Base-by-base conservation (phyloP, 2,329 filamentous ascomycete genomes). In the Trichophyton equinum region DNA sequence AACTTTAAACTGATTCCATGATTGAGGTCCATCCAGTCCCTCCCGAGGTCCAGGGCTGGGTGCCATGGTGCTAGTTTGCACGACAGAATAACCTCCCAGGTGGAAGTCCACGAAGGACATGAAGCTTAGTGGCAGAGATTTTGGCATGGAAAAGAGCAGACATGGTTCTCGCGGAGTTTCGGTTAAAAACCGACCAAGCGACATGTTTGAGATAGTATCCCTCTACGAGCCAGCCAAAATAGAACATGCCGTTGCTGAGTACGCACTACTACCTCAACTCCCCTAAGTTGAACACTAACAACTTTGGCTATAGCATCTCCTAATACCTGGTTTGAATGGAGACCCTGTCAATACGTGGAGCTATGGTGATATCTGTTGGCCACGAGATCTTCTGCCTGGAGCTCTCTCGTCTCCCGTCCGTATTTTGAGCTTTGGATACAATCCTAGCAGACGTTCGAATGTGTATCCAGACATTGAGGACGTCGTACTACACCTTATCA, bases 281-380 rank as follows among this genome's bases (percentile, higher is more conserved):
- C 11, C 13, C 20, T 22, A 49, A 11, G 9, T 27, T 15, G 20
- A 49, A 20, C 25, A 11, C 22, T 27, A 49, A 49, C 5, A 22
- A 20, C 15, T 49, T 11, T 47, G 5, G 20, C n/a, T 30, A 40
- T 40, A 60, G 58, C 25, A 60, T 60, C 22, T 60, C 25, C 49
- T 60, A 27, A 20, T 60, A 6, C 46, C 51, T 40, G 46, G 58
- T 22, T 51, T 60, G 38, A 36, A 27, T 8, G 58, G 58, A 18
- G 27, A 60, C 15, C 13, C 58, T 36, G 15, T 60, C 38, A 33
- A 53, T 53, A 60, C 58, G 22, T 60, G 58, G 58, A 60, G 58
- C n/a, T 9, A 20, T 8, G 46, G 40, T 25, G 46, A 38, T 18
- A n/a, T 60, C 30, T 60, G 58, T 20, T 60, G 58, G 58, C 58